A percentile compares a stretch with the other conserved stretches of the same genome.
Conservation (phyloP, 2,329 filamentous ascomycete species). For the Fusarium temperatum region DNA sequence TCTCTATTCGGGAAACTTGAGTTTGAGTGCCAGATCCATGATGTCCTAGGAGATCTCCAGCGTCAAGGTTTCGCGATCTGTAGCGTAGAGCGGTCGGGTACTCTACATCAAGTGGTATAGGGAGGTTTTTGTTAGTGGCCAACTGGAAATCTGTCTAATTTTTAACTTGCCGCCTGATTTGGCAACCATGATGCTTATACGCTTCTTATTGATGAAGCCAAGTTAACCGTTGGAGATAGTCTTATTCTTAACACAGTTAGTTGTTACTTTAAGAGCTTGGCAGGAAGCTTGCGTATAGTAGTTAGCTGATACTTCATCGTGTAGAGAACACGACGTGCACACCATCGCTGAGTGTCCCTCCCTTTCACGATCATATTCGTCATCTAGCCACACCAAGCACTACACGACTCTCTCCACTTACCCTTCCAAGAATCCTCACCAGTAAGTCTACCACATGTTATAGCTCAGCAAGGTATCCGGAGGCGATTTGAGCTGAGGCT, state of each 20-base stretch:
- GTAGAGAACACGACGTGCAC: background rate
- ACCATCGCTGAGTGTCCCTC: background rate
- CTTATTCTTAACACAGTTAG: background rate
- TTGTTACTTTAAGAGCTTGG: background rate
- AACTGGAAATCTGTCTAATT: background rate
- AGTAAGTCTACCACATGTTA: background rate
- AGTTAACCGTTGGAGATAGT: accelerated
- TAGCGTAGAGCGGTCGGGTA: no score
- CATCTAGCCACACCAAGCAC: no score
- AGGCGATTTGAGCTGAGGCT: background rate
- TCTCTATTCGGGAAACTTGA: background rate
- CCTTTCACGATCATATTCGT: background rate
- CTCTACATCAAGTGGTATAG: no score
- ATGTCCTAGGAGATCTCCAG: background rate
- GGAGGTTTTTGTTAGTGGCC: background rate
- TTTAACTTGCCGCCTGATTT: background rate
- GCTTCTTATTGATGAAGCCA: background rate
- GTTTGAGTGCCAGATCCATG: background rate
- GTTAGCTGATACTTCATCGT: no score
- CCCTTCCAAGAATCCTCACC: background rate
- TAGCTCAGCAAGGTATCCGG: background rate
- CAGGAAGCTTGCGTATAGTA: background rate
- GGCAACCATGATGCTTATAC: no score
- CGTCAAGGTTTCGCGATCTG: background rate
- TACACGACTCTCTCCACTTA: background rate